phyloP scores from a whole-genome alignment of 129 eudicot genomes.

The Tagetes patula region DNA sequence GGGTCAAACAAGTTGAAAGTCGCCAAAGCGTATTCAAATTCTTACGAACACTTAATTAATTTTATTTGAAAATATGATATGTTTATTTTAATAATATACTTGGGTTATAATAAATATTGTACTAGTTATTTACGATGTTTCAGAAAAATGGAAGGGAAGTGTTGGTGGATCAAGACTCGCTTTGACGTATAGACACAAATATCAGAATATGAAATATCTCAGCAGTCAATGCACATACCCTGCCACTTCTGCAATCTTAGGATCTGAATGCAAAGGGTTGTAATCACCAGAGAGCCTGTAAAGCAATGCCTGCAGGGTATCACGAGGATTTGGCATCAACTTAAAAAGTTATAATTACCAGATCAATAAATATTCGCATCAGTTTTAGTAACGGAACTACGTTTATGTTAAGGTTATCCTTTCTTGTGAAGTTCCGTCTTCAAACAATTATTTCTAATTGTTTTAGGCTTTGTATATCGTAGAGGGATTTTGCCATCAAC shows the following conservation, averaged over 20 bases:
- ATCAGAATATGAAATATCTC: constrained; percentile 8
- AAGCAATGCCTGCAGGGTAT: constrained; percentile 70
- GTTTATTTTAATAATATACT: not conserved
- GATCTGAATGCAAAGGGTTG: constrained; percentile 95
- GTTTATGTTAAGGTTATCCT: not conserved
- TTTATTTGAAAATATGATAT: not conserved
- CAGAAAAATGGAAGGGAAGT: not conserved
- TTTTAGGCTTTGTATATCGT: not conserved
- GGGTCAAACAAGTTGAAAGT: not conserved
- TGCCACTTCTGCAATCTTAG: constrained; percentile 73
- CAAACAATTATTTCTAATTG: not conserved
- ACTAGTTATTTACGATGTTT: not conserved
- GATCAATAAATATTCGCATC: not conserved
- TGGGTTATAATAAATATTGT: not conserved
- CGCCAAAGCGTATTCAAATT: not conserved
- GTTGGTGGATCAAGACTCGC: not conserved
- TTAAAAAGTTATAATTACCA: not conserved
- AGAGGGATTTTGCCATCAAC: not conserved
- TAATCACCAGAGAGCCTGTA: constrained; percentile 98
- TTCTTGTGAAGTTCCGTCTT: not conserved
- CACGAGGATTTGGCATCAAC: constrained; percentile 13
- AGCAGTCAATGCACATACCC: constrained; percentile 52
- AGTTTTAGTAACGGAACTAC: not conserved
- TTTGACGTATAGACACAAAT: not conserved
- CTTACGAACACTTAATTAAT: not conserved